Base-by-base conservation (phyloP, 2,329 filamentous ascomycete species). In the Colletotrichum kahawae region DNA sequence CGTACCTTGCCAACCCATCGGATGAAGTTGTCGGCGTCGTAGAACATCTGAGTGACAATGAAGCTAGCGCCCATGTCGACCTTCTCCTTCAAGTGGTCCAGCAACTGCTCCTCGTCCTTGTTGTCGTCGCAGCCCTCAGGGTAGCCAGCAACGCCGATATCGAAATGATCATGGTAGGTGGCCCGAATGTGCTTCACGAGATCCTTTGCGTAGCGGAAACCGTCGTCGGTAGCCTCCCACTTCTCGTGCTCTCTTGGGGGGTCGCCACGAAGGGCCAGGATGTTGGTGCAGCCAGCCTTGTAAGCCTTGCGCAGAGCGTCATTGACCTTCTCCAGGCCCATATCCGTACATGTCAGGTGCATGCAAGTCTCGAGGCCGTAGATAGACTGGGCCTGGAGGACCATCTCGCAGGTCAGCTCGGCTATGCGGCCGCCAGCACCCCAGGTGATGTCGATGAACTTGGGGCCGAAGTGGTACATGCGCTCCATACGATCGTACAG, bases 401-500 rank as follows among this genome's bases (percentile, higher is more conserved):
- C 96, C 96, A 99, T 99, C 84, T 99, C 97, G 85, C 94, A 96
- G 56, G 97, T 99, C 81, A 99, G 87, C 82, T 98, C 94, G 70
- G 96, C 97, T 79, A 97, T 92, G 78, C 94, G 93, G 63, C 97
- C 97, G 79, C 97, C 97, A 67, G 97, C 97, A 77, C 97, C 97
- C 97, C 97, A 99, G 77, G 97, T 99, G 82, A 99, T 94, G 85
- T 99, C 97, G 84, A 99, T 95, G 88, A 99, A 99, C 82, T 96
- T 94, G 77, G 96, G 97, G 2, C 95, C 97, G 77, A 97, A 92
- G 81, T 93, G 92, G 85, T 98, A 95, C 97, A 99, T 99, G 86
- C 96, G 95, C 86, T 99, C 97, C 95, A 99, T 98, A 80, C 97
- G 95, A 81, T 99, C 97, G 89, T 99, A 99, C 74, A 99, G 93